Percentiles rank a stretch among this genome's conserved stretches.
Evolutionary conservation across 352 stramenopile species (phyloP).

Genomic region (Phytophthora macrochlamydospora): DNA sequence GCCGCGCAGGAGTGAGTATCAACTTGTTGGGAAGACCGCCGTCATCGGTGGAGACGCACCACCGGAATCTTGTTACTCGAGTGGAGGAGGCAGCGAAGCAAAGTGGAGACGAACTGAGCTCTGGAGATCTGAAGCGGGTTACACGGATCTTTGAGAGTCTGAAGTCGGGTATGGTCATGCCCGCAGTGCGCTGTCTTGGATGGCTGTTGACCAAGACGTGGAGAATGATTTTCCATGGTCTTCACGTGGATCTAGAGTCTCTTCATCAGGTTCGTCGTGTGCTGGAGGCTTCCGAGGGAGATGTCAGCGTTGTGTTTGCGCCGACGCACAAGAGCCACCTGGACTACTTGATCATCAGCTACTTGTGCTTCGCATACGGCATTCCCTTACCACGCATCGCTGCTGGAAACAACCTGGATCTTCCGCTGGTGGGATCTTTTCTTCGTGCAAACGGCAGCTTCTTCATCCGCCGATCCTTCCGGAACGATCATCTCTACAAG

Average conservation of each 20-base stretch:
- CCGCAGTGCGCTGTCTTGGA: conserved; percentile 71
- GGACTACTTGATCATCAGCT: conserved; percentile 92
- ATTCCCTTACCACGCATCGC: conserved; percentile 86
- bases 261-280: conserved; percentile 60
- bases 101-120: conserved; percentile 19
- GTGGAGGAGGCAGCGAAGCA: conserved; percentile 23
- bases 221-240: conserved; percentile 72
- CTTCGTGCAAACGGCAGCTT: conserved; percentile 85
- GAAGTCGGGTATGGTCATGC: conserved; percentile 80
- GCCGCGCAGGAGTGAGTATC: conserved; percentile 49
- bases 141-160: conserved; percentile 66
- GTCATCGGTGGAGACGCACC: conserved; percentile 45
- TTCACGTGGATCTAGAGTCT: conserved; percentile 75
- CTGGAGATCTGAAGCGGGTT: conserved; percentile 39
- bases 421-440: conserved; percentile 81
- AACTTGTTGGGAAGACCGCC: conserved; percentile 56
- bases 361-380: conserved; percentile 89
- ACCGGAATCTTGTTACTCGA: conserved; percentile 45
- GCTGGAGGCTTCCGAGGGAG: conserved; percentile 47
- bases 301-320: conserved; percentile 82
- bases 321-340: conserved; percentile 91
- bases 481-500: conserved; percentile 78
- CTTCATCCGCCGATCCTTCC: conserved; percentile 89
- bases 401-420: conserved; percentile 87
- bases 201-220: conserved; percentile 84